These are phyloP conservation scores for Hypoxylon sp. DNA, from an alignment of 2,329 filamentous ascomycete species.

Conservation along the genomic window DNA sequence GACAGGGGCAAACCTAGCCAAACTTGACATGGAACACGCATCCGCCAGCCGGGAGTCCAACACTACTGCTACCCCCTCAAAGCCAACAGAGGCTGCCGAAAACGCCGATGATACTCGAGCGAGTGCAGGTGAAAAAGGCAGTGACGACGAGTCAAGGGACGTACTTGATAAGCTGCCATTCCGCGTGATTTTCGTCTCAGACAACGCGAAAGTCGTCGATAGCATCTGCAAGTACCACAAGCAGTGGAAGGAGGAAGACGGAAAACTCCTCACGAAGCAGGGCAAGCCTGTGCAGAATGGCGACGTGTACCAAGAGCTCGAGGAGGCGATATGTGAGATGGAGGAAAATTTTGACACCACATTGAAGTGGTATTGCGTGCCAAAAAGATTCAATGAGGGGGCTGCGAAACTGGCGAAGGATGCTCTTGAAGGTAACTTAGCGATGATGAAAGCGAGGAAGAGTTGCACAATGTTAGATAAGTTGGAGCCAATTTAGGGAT, in stretches of 20 bases:
- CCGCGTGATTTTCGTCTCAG: constrained; percentile 23
- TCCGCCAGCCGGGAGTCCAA: not conserved
- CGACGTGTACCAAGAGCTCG: constrained; percentile 1
- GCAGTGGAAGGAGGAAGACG: constrained; percentile 10
- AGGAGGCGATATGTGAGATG: not conserved
- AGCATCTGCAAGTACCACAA: constrained; percentile 28
- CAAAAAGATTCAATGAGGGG: not conserved
- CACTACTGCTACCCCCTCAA: not conserved
- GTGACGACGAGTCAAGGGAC: not conserved
- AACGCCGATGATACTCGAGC: not conserved
- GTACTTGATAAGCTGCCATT: constrained; percentile 5
- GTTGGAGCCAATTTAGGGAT: not conserved
- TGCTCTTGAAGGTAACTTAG: constrained; percentile 1
- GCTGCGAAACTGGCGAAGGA: constrained; percentile 3
- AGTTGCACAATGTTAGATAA: not conserved
- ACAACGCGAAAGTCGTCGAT: constrained; percentile 18
- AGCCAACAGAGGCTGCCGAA: not conserved
- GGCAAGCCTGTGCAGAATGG: constrained; percentile 11
- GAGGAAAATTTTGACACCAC: not conserved
- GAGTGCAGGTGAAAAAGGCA: not conserved
- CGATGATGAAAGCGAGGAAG: not conserved
- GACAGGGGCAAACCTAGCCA: not conserved
- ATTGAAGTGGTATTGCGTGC: constrained; percentile 8
- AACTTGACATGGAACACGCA: not conserved
- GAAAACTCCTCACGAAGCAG: constrained; percentile 7